Base-by-base conservation (phyloP, 306 rosid species). In the Quercus ilex region DNA sequence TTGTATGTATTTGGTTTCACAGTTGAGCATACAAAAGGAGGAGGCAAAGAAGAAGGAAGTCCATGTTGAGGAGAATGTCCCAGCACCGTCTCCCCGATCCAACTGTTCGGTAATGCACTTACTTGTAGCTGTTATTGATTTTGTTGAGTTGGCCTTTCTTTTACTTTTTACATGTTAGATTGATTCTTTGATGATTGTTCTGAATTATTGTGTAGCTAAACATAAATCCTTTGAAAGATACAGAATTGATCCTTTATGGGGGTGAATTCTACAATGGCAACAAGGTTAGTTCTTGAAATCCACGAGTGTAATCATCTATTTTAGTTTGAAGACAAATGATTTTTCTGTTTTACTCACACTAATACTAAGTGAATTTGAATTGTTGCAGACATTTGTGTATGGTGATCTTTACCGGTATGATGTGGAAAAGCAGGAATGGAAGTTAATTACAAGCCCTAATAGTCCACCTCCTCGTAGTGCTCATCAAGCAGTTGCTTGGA, bases 401-500 rank as follows among this genome's bases (percentile, higher is more conserved):
- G 93, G 99, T 15, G 98, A 93, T 84, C 88, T 93, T 68, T 95
- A 88, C 79, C 92, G 96, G 64, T 95, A 80, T 51, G 99, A 93
- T 73, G 91, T 87, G 57, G 99, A 95, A 82, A 93, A 95, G 88
- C 88, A 81, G 86, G 99, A 90, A 78, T 95, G 99, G 99, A 95
- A 91, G 83, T 56, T 89, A 63, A 78, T 95, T 86, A 90, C 96
- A 4, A 93, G 99, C 82, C 99, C 99, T 11, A 95, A 93, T 68
- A 95, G 97, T 83, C 99, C 99, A 55, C 99, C 99, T 31, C 99
- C 99, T 46, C 93, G 96, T 69, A 95, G 99, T 83, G 95, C 99
- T 78, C 98, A 95, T 82, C 99, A 95, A 78, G 96, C 98, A 7
- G 94, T 95, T 87, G 91, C 89, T 68, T 95, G 99, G 99, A 95